Percentiles rank a stretch among this genome's conserved stretches.
These are phyloP conservation scores for Aspergillus brasiliensis DNA, from an alignment of 2,329 filamentous ascomycete genomes.

Conservation along the genomic window DNA sequence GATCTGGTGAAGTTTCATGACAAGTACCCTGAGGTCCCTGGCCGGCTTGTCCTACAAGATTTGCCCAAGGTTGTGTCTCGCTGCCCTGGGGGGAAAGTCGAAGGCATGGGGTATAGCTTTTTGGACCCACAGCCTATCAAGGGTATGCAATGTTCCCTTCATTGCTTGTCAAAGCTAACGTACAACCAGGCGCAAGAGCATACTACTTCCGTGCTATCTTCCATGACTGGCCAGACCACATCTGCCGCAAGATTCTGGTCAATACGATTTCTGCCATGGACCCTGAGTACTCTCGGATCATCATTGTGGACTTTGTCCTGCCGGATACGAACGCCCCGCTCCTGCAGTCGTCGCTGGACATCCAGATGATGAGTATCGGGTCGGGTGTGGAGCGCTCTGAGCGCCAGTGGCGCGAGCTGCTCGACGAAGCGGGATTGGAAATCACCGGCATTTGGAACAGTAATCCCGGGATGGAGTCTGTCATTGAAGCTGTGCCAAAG, in stretches of 20 bases:
- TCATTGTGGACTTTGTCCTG: slow-evolving; percentile 42
- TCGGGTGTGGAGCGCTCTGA: slow-evolving; percentile 38
- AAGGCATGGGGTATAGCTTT: slow-evolving; percentile 39
- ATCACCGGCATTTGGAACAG: slow-evolving; percentile 32
- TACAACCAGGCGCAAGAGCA: slow-evolving; percentile 29
- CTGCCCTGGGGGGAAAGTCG: slow-evolving; percentile 19
- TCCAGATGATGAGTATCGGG: slow-evolving; percentile 43
- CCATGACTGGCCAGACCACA: slow-evolving; percentile 41
- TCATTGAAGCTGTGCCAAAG: slow-evolving; percentile 28
- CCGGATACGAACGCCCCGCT: slow-evolving; percentile 32
- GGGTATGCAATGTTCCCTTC: slow-evolving; percentile 16
- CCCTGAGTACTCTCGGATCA: slow-evolving; percentile 31
- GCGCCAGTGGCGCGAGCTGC: slow-evolving; percentile 34
- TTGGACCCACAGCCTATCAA: slow-evolving; percentile 36
- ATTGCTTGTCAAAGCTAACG: background rate
- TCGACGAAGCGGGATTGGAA: slow-evolving; percentile 31
- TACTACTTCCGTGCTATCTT: slow-evolving; percentile 44
- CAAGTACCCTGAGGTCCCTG: slow-evolving; percentile 35
- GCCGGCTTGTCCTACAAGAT: slow-evolving; percentile 45
- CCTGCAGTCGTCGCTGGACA: slow-evolving; percentile 35
- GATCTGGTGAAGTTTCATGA: slow-evolving; percentile 38
- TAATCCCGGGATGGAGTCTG: slow-evolving; percentile 31
- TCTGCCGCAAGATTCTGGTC: slow-evolving; percentile 34
- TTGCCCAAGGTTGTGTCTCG: slow-evolving; percentile 32
- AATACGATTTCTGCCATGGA: slow-evolving; percentile 38